phyloP scores from a whole-genome alignment of 148 eudicot species.

The Hydrangea macrophylla region DNA sequence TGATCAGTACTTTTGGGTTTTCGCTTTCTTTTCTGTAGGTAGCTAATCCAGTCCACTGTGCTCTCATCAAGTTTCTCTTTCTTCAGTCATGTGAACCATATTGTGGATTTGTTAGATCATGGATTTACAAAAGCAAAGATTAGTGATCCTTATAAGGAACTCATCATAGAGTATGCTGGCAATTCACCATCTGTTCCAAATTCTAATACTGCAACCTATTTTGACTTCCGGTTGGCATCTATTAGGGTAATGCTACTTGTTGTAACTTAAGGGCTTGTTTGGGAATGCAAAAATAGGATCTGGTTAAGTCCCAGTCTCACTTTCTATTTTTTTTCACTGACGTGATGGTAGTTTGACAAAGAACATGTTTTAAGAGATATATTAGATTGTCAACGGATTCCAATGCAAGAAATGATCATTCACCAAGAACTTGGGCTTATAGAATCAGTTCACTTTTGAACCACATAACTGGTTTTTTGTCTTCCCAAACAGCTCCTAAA shows the following conservation, averaged over 20 bases:
- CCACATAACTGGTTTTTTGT: too few species aligned
- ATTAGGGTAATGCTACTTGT: slow-evolving; percentile 59
- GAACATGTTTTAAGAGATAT: too few species aligned
- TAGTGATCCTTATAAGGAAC: slow-evolving; percentile 74
- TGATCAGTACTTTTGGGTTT: slow-evolving; percentile 11
- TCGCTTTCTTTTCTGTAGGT: slow-evolving; percentile 38
- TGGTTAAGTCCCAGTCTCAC: too few species aligned
- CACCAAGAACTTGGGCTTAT: too few species aligned
- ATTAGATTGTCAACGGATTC: too few species aligned
- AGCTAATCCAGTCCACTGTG: slow-evolving; percentile 68
- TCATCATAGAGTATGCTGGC: slow-evolving; percentile 46
- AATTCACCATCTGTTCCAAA: slow-evolving; percentile 28
- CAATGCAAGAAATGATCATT: too few species aligned
- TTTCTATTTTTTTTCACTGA: too few species aligned
- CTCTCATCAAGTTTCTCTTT: slow-evolving; percentile 78
- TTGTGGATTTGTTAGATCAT: slow-evolving; percentile 68
- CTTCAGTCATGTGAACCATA: slow-evolving; percentile 78
- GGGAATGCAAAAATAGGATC: too few species aligned
- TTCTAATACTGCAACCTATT: slow-evolving; percentile 35
- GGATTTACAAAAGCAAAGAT: slow-evolving; percentile 81
- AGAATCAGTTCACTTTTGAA: too few species aligned
- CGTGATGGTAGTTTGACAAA: too few species aligned
- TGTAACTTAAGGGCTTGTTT: slow-evolving; percentile 14
- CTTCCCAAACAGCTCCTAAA: too few species aligned
- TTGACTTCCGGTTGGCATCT: slow-evolving; percentile 51